These are phyloP conservation scores for Penicillium sp. DNA, from an alignment of 2,329 filamentous ascomycete species.

Conservation along the genomic window DNA sequence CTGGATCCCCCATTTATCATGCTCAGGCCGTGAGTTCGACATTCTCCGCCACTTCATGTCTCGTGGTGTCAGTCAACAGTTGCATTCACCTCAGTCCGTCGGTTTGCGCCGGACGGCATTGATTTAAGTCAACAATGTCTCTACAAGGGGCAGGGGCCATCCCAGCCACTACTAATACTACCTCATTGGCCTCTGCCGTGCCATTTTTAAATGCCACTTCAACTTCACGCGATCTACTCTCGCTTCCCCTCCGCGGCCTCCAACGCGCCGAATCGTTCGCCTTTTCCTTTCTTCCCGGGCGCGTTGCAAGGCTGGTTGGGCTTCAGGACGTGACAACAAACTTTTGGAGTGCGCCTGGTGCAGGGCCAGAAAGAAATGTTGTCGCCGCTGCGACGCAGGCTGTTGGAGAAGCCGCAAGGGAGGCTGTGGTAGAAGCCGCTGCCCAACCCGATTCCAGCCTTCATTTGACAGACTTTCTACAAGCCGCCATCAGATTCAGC, in stretches of 20 bases:
- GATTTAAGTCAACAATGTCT: slow-evolving; percentile 28
- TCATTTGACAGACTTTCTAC: slow-evolving; percentile 51
- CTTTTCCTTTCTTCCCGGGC: slow-evolving; percentile 40
- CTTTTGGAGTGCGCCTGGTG: slow-evolving; percentile 29
- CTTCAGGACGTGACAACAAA: slow-evolving; percentile 33
- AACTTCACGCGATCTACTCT: slow-evolving; percentile 38
- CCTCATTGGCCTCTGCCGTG: slow-evolving; percentile 22
- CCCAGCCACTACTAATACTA: slow-evolving; percentile 27
- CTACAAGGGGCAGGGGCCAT: slow-evolving; percentile 25
- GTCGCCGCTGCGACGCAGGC: slow-evolving; percentile 46
- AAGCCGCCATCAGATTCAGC: slow-evolving; percentile 70
- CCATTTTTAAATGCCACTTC: slow-evolving; percentile 33
- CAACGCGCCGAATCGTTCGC: slow-evolving; percentile 42
- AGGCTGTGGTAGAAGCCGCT: slow-evolving; percentile 39
- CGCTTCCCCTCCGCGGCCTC: slow-evolving; percentile 43
- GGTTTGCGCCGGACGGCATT: neutral
- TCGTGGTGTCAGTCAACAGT: neutral
- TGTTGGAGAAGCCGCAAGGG: slow-evolving; percentile 39
- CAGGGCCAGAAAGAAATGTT: slow-evolving; percentile 42
- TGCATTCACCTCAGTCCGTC: neutral
- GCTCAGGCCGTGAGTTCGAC: slow-evolving; percentile 9
- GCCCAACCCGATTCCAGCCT: slow-evolving; percentile 38
- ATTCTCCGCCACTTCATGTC: slow-evolving; percentile 4
- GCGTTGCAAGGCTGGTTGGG: slow-evolving; percentile 36
- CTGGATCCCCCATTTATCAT: slow-evolving; percentile 9